Evolutionary conservation across 1,284 basidiomycete species (phyloP).

Genomic region (Ganoderma sp.): DNA sequence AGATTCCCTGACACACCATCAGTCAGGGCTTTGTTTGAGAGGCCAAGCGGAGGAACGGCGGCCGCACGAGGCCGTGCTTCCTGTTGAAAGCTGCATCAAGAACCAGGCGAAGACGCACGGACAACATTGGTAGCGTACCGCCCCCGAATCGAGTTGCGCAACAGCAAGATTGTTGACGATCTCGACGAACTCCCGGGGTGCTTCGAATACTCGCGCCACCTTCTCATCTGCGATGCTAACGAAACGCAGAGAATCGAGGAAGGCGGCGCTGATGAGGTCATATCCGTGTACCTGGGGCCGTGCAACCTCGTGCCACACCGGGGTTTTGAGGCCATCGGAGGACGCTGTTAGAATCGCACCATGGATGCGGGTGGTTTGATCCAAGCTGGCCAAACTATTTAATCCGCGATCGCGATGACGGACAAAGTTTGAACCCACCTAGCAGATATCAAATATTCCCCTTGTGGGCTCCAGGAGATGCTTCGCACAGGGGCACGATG

Average conservation of each 20-base stretch:
- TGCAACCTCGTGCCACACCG: slow-evolving; percentile 83
- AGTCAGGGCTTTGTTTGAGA: slow-evolving; percentile 72
- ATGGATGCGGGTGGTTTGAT: slow-evolving; percentile 91
- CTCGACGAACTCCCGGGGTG: slow-evolving; percentile 79
- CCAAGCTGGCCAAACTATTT: slow-evolving; percentile 49
- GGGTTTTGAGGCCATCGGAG: slow-evolving; percentile 30
- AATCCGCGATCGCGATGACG: neutral
- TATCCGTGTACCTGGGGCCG: slow-evolving; percentile 96
- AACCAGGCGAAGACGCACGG: neutral
- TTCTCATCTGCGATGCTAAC: slow-evolving; percentile 93
- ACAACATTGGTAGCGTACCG: slow-evolving; percentile 43
- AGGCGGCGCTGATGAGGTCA: slow-evolving; percentile 82
- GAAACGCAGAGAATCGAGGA: slow-evolving; percentile 78
- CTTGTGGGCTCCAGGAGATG: slow-evolving; percentile 83
- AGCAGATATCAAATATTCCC: slow-evolving; percentile 83
- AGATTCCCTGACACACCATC: slow-evolving; percentile 50
- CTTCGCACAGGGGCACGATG: slow-evolving; percentile 82
- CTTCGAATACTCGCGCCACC: slow-evolving; percentile 89
- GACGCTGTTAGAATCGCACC: slow-evolving; percentile 50
- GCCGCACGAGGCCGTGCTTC: slow-evolving; percentile 61
- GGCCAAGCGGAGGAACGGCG: slow-evolving; percentile 76
- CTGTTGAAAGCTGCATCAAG: slow-evolving; percentile 31
- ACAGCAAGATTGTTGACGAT: slow-evolving; percentile 58
- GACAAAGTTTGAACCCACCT: slow-evolving; percentile 56
- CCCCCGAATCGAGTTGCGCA: slow-evolving; percentile 51